Evolutionary conservation across 352 stramenopile species (phyloP).

Genomic region (Achlya hypogyna): DNA sequence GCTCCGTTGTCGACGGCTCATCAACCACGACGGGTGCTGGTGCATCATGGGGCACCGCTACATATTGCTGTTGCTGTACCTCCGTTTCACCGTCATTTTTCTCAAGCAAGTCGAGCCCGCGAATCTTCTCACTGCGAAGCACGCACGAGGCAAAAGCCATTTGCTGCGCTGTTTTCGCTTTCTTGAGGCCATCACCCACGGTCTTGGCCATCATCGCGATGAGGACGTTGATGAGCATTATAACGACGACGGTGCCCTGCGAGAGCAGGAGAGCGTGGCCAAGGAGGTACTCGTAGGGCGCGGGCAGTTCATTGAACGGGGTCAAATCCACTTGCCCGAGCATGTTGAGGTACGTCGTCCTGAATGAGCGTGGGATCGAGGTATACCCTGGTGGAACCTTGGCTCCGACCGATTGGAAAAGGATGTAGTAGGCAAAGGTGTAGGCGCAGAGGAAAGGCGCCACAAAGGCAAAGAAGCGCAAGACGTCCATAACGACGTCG

Average conservation of each 20-base stretch:
- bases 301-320: background rate
- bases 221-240: constrained; percentile 11
- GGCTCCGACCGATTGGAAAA: background rate
- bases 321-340: background rate
- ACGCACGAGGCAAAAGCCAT: background rate
- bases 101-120: too few species aligned
- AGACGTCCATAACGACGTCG: background rate
- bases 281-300: background rate
- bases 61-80: too few species aligned
- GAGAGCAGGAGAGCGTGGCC: background rate
- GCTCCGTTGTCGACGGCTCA: too few species aligned
- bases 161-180: background rate
- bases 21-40: too few species aligned
- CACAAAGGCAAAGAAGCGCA: background rate
- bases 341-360: background rate
- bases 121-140: constrained; percentile 4
- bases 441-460: background rate
- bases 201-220: constrained; percentile 16
- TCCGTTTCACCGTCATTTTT: too few species aligned
- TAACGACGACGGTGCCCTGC: background rate
- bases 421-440: background rate
- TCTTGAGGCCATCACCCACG: background rate
- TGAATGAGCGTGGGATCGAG: background rate
- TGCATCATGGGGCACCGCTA: too few species aligned
- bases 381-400: background rate